A percentile compares a stretch with the other conserved stretches of the same genome.
phyloP scores from a whole-genome alignment of 441 rosid species.

The Metrosideros polymorpha region DNA sequence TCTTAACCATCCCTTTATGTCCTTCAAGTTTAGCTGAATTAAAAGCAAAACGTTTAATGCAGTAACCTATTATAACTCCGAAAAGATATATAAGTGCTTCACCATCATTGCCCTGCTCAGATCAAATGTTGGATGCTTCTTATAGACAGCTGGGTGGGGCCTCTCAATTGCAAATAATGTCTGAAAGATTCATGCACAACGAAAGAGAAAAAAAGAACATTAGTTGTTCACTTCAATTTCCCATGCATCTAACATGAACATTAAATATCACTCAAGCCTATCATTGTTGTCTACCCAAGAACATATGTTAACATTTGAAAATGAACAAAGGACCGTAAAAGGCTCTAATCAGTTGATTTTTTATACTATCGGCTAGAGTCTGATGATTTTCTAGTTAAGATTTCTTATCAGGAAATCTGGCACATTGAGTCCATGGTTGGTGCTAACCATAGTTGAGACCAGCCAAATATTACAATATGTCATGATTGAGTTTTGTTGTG shows the following conservation, averaged over 20 bases:
- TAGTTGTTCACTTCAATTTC: background rate
- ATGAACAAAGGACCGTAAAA: background rate
- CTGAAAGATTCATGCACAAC: background rate
- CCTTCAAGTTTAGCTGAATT: constrained; percentile 1
- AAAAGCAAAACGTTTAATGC: background rate
- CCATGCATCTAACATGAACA: background rate
- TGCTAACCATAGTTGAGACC: background rate
- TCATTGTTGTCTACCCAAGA: background rate
- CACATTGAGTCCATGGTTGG: background rate
- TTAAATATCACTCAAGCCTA: background rate
- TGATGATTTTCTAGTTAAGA: background rate
- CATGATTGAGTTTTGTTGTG: background rate
- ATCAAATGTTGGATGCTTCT: background rate
- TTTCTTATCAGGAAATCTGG: background rate
- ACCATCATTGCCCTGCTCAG: background rate
- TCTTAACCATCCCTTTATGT: constrained; percentile 4
- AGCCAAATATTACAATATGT: background rate
- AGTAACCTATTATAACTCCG: background rate
- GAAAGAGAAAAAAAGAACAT: background rate
- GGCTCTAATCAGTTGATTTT: background rate
- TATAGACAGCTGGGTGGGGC: background rate
- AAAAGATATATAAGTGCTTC: background rate
- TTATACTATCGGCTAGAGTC: background rate
- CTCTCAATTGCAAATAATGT: background rate
- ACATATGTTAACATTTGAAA: background rate